Evolutionary conservation across 2,329 filamentous ascomycete genomes (phyloP), one percentile per base, ranked within the genome.

Genomic region (Xylaria sp.): DNA sequence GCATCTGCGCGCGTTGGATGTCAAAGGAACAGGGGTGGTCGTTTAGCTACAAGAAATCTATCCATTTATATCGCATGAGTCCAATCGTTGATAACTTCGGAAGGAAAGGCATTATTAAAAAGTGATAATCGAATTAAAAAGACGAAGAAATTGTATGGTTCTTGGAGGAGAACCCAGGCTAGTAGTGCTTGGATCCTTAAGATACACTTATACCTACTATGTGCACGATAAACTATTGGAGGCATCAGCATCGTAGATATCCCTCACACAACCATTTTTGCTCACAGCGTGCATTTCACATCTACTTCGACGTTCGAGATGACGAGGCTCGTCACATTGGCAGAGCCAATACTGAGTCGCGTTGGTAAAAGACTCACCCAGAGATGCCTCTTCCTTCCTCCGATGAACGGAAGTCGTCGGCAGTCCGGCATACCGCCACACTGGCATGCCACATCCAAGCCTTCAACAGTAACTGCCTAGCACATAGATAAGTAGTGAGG

Each of bases 321-420:
- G 34, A 25, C 12, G 25, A 51, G 54, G 44, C 41, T 55, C 39
- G 10, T 57, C 20, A 50, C 34, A 41, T 57, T 25, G 34, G 39
- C 48, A 54, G 28, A 62, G 13, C 44, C 23, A 34, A 51, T 58
- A 18, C 37, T 37, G 32, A 51, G 58, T 25, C 25, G 34, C 23
- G 20, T 37, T 65, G 46, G 25, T n/a, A 64, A 34, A 39, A 39
- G n/a, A 32, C 32, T n/a, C 37, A 37, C 39, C 25, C 18, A 13
- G 50, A 46, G 34, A 32, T 25, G 15, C 18, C 23, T 50, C 20
- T 55, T 23, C 37, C 46, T 58, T 72, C 70, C 61, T 72, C 70
- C 70, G 70, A 72, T 70, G 7, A 72, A 56, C 68, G 68, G 68
- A 68, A 68, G 41, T 46, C 18, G 39, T 55, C 41, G 34, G 52